phyloP scores from a whole-genome alignment of 108 stramenopile species.

The Pseudonitzschia delicatissima region DNA sequence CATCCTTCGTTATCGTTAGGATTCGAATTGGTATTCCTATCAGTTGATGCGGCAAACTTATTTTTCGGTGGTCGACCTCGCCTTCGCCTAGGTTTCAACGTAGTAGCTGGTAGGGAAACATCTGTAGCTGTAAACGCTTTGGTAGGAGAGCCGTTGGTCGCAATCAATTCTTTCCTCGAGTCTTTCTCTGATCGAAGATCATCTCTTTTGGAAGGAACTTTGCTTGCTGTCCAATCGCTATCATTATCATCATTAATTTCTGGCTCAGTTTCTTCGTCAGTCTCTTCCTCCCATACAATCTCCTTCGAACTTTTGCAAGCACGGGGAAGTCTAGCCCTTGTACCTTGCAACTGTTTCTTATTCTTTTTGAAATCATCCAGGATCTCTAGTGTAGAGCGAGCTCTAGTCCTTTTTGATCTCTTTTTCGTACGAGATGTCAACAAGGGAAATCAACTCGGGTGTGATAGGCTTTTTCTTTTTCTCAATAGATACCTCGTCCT shows the following conservation, averaged over 20 bases:
- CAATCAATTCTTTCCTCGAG: background rate
- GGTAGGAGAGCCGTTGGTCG: background rate
- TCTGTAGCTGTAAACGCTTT: background rate
- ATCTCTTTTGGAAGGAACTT: background rate
- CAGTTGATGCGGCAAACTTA: background rate
- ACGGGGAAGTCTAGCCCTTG: background rate
- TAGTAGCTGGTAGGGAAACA: background rate
- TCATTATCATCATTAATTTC: background rate
- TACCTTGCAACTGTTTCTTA: background rate
- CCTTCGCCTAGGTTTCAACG: background rate
- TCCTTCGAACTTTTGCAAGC: background rate
- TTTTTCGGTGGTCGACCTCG: background rate
- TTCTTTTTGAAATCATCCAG: background rate
- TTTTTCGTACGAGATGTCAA: background rate
- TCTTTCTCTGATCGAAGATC: background rate
- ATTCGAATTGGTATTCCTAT: background rate
- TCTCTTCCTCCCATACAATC: background rate
- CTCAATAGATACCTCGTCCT: background rate
- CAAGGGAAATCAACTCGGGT: background rate
- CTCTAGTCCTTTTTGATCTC: background rate
- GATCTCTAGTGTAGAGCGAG: background rate
- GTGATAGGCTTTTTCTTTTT: background rate
- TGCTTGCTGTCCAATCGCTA: background rate
- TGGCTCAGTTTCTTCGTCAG: background rate
- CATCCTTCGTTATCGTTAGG: background rate